Conservation (phyloP, 345 rosid species). For the Nasturtium officinale region DNA sequence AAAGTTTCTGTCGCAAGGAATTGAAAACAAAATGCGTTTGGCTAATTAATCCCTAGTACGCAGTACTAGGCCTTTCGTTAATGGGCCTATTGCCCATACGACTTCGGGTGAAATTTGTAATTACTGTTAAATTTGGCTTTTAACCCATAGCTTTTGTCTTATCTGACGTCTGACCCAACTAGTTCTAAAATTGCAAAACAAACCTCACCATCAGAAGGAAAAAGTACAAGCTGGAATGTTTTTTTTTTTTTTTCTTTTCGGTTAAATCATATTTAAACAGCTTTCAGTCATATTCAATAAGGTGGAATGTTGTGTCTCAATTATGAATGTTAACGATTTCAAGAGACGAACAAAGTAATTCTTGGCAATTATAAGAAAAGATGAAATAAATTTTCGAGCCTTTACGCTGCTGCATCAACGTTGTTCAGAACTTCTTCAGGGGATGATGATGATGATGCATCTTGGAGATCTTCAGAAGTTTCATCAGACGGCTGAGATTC, state of each 20-base stretch:
- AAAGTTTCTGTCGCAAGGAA: no score
- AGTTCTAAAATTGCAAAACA: not conserved
- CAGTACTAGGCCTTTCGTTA: not conserved
- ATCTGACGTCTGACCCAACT: not conserved
- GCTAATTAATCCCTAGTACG: not conserved
- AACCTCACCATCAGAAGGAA: not conserved
- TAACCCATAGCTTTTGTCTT: not conserved
- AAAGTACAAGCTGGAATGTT: not conserved
- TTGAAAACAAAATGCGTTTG: not conserved
- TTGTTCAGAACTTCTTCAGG: conserved; percentile 31
- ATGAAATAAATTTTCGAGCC: conserved; percentile 19
- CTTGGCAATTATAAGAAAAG: conserved; percentile 1
- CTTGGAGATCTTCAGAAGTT: conserved; percentile 46
- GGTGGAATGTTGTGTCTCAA: not conserved
- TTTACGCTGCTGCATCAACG: conserved; percentile 42
- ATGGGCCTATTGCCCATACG: not conserved
- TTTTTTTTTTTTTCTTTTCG: no score
- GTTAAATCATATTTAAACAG: no score
- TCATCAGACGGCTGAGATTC: conserved; percentile 85
- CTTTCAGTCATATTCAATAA: no score
- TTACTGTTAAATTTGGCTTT: not conserved
- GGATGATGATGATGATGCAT: conserved; percentile 28
- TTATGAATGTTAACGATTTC: conserved; percentile 19
- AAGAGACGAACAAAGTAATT: conserved; percentile 20
- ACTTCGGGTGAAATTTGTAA: not conserved